phyloP scores from a whole-genome alignment of 176 grass and related monocot genomes.

The Musa beccarii region DNA sequence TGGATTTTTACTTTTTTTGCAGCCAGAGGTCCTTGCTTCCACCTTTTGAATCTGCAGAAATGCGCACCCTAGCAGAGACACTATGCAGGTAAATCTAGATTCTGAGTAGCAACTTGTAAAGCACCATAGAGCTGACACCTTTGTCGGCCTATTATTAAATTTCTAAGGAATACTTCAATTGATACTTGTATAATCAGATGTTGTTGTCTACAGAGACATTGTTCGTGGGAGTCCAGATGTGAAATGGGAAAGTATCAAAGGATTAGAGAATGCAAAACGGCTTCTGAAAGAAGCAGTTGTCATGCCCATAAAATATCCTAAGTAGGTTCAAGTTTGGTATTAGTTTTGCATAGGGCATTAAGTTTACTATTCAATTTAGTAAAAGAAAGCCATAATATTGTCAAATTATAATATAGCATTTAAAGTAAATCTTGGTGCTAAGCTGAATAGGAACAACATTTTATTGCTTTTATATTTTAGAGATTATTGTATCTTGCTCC shows the following conservation, averaged over 20 bases:
- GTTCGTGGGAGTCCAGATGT: slow-evolving; percentile 92
- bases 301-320: slow-evolving; percentile 98
- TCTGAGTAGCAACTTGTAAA: neutral
- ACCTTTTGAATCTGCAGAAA: slow-evolving; percentile 74
- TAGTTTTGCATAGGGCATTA: no score
- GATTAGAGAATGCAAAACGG: slow-evolving; percentile 77
- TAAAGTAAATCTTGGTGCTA: no score
- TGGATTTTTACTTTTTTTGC: slow-evolving; percentile 20
- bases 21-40: slow-evolving; percentile 86
- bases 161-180: no score
- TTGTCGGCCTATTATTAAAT: neutral
- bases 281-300: slow-evolving; percentile 93
- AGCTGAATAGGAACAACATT: no score
- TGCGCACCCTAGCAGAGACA: slow-evolving; percentile 75
- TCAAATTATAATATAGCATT: no score
- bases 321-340: slow-evolving; percentile 40
- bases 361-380: neutral
- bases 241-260: slow-evolving; percentile 98
- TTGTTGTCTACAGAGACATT: slow-evolving; percentile 53
- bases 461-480: no score
- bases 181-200: neutral
- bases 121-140: no score
- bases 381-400: neutral
- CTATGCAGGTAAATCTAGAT: slow-evolving; percentile 50
- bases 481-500: no score